Base-by-base conservation (phyloP, 148 eudicot genomes). In the Vaccinium darrowii region DNA sequence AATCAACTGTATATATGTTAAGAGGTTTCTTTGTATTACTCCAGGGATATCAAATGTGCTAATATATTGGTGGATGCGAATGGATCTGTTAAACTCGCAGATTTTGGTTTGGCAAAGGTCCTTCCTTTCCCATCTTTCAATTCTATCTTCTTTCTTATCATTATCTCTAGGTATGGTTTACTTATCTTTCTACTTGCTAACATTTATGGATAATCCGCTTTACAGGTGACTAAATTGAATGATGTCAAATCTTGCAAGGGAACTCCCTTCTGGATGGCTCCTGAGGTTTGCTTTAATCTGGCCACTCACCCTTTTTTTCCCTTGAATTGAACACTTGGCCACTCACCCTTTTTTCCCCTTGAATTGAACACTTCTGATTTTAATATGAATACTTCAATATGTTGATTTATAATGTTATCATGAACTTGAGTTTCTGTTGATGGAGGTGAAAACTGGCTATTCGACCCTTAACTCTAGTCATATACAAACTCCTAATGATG, bases 21-120 rank as follows among this genome's bases (percentile, higher is more conserved):
- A 50, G 73, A 74, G 57, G 63, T 74, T 43, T 75, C 81, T 50
- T 49, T 67, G 83, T 83, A 63, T 15, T 58, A 27, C 86, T 87
- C 57, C 90, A 95, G 98, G 91, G 98, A 95, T 90, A 94, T 95
- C 58, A 95, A 95, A 86, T 91, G 98, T 90, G 98, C 96, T 72
- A 95, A 95, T 84, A 93, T 94, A 89, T 90, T 95, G 89, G 95
- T 94, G 82, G 93, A 89, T 86, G 88, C 94, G 49, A 86, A 79
- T 84, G 98, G 98, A 76, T 89, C 89, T 53, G 94, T 95, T 84
- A 95, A 95, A 72, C 98, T 94, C 78, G 95, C 98, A 10, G 98
- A 95, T 90, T 95, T 95, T 87, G 98, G 98, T 65, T 91, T 95
- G 91, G 98, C 98, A 79, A 95, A 95, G 97, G 98, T 95, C 76